Evolutionary conservation across 257 asterid species (phyloP).

Genomic region (Hygrophila difformis): DNA sequence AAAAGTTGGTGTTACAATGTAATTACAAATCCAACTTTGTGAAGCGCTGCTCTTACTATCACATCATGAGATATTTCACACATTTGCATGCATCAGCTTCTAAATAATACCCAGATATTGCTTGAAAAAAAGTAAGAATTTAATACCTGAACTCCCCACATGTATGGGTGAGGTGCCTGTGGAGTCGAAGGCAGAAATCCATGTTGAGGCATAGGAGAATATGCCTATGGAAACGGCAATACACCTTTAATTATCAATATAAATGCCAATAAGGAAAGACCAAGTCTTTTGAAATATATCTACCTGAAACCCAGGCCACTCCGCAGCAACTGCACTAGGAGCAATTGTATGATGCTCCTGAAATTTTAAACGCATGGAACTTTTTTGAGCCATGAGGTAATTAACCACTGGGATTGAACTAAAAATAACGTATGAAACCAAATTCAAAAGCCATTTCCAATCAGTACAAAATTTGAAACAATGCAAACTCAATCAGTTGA

Average conservation of each 20-base stretch:
- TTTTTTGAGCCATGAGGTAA: neutral
- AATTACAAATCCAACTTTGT: too few relatives aligned
- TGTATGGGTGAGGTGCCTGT: slow-evolving; percentile 11
- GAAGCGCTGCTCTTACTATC: too few relatives aligned
- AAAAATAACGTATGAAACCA: neutral
- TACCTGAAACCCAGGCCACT: slow-evolving; percentile 96
- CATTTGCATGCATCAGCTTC: too few relatives aligned
- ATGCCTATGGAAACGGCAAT: slow-evolving; percentile 1
- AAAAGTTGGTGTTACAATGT: too few relatives aligned
- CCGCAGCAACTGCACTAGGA: slow-evolving; percentile 55
- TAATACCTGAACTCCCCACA: slow-evolving; percentile 14
- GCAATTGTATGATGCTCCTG: slow-evolving; percentile 68
- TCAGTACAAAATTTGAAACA: neutral
- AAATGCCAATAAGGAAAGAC: neutral
- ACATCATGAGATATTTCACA: too few relatives aligned
- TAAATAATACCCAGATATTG: neutral
- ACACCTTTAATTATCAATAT: neutral
- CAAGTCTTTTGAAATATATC: neutral
- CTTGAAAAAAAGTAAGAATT: neutral
- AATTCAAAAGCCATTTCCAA: neutral
- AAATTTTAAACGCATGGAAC: neutral
- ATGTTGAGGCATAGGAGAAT: slow-evolving; percentile 11
- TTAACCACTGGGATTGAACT: neutral
- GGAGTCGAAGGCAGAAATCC: slow-evolving; percentile 13
- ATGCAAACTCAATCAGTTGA: too few relatives aligned